Base-by-base conservation (phyloP, 192 early-diverging fungal genomes). In the Coemansia sp. region DNA sequence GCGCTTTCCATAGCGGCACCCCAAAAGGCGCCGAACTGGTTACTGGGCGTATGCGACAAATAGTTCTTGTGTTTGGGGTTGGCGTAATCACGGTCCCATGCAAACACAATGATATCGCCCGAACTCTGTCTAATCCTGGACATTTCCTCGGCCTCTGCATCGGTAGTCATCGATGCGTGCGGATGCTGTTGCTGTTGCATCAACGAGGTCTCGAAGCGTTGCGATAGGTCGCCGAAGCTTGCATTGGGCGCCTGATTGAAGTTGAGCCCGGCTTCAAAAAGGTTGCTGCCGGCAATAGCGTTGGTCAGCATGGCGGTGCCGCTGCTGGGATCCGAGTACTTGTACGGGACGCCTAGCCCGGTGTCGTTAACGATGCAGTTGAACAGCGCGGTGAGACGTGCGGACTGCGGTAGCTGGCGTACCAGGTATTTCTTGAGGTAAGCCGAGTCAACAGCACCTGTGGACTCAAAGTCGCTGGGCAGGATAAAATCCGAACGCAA, bases 301-400 rank as follows among this genome's bases (percentile, higher is more conserved):
- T 64, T 84, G 40, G 67, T 76, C 56, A 67, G 62, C 25, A 73
- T 66, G 7, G 83, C 62, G 32, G 62, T 56, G 60, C 73, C 83
- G 45, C 64, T 75, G 25, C n/a, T n/a, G n/a, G 75, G 72, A 65
- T 79, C 52, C 16, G 61, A 48, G 70, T 88, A 87, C 50, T 85
- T 78, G 73, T 84, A 89, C 14, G 87, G 85, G 14, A 89, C 63
- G 57, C 87, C 88, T 36, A 89, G 71, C 18, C 84, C 85, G 2
- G 88, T 87, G 36, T 87, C 87, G 66, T 72, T 77, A 74, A 92
- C 90, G 58, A 90, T 87, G 34, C 85, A 91, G 72, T 92, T 90
- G 60, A 93, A 88, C 22, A 95, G 63, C 2, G 85, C 87, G 0
- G 89, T 92, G 30, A 95, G 78, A 22, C 89, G 88, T 20, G 81